Conservation (phyloP, 768 basidiomycete species). For the Naganishia onofrii region DNA sequence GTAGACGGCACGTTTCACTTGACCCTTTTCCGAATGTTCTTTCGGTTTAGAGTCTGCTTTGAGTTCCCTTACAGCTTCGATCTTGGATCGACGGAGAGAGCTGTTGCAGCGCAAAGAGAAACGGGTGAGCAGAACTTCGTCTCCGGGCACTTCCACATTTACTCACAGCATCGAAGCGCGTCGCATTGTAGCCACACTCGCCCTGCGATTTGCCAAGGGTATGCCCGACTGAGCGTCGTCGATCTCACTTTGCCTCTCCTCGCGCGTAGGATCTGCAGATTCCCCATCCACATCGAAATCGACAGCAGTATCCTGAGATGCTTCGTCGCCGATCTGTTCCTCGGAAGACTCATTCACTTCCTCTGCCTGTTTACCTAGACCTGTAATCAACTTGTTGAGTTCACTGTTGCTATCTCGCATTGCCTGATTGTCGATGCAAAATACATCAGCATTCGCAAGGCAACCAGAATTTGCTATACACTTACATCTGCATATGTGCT, state of each 20-base stretch:
- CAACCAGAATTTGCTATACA: constrained; percentile 42
- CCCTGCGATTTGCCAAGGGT: constrained; percentile 42
- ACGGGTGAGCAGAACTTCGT: no score
- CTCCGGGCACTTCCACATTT: neutral
- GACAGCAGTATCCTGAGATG: constrained; percentile 32
- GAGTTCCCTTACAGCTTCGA: constrained; percentile 49
- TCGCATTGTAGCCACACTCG: constrained; percentile 43
- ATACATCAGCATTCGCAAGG: neutral
- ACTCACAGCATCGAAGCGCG: constrained; percentile 46
- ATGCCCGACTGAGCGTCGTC: constrained; percentile 39
- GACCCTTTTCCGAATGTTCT: constrained; percentile 70
- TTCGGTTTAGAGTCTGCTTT: constrained; percentile 54
- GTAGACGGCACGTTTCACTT: constrained; percentile 76
- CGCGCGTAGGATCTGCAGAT: neutral
- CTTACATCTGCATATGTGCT: constrained; percentile 61
- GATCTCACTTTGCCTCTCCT: constrained; percentile 33
- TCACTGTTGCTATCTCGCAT: constrained; percentile 64
- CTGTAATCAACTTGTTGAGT: constrained; percentile 65
- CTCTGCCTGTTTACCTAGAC: constrained; percentile 50
- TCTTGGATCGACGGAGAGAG: constrained; percentile 37
- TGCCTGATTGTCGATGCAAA: constrained; percentile 29
- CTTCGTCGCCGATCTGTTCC: constrained; percentile 32
- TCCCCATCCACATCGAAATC: constrained; percentile 41
- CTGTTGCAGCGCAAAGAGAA: constrained; percentile 36
- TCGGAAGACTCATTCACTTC: constrained; percentile 22